Evolutionary conservation across 2,329 filamentous ascomycete genomes (phyloP).

Genomic region (Scedosporium minutisporum): DNA sequence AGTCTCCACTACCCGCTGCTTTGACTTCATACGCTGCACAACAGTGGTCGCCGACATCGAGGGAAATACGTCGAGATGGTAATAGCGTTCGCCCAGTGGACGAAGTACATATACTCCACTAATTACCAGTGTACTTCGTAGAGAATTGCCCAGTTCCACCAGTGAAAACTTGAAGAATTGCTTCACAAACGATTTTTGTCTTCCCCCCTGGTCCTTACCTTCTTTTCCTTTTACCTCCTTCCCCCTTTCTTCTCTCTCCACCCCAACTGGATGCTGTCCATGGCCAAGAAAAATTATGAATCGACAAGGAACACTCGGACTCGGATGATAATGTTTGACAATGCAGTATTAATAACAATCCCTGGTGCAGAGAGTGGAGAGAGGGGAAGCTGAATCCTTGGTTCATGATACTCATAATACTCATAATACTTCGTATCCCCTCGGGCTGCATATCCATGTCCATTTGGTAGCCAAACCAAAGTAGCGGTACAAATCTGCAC

Average conservation of each 20-base stretch:
- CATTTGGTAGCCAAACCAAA: neutral
- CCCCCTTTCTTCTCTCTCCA: too few relatives aligned
- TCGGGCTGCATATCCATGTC: neutral
- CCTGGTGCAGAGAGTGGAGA: neutral
- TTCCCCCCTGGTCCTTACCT: neutral
- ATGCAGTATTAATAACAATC: neutral
- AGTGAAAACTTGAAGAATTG: neutral
- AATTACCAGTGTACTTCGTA: neutral
- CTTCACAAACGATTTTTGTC: neutral
- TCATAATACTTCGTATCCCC: neutral
- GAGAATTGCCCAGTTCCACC: neutral
- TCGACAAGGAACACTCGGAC: neutral
- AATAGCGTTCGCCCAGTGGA: too few relatives aligned
- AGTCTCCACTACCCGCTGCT: too few relatives aligned
- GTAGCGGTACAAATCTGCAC: neutral
- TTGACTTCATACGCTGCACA: too few relatives aligned
- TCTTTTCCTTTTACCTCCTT: too few relatives aligned
- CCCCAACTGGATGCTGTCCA: too few relatives aligned
- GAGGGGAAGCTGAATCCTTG: neutral
- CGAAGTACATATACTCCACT: neutral
- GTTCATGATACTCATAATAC: neutral
- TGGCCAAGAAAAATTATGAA: too few relatives aligned
- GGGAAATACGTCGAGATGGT: too few relatives aligned
- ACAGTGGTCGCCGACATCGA: too few relatives aligned
- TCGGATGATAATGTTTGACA: neutral